Evolutionary conservation across 306 rosid species (phyloP).

Genomic region (Acmispon strigosus): DNA sequence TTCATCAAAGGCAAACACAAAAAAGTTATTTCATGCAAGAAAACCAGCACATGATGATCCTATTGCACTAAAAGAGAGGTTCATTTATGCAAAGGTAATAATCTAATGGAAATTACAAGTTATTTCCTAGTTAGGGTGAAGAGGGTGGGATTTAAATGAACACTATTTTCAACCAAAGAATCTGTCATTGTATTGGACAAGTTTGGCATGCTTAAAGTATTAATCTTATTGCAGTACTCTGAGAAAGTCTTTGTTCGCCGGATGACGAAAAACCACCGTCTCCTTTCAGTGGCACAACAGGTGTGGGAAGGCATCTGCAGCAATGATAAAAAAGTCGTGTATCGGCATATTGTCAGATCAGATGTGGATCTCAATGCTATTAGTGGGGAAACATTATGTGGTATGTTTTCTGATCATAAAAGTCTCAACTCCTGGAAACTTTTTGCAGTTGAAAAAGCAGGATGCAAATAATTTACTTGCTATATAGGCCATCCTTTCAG

Average conservation of each 20-base stretch:
- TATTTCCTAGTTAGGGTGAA: not conserved
- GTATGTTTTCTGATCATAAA: conserved; percentile 27
- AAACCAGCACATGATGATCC: conserved; percentile 55
- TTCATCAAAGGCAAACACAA: conserved; percentile 30
- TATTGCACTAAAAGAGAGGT: conserved; percentile 64
- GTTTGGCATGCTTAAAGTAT: conserved; percentile 1
- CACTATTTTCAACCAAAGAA: not conserved
- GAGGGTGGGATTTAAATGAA: not conserved
- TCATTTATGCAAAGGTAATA: conserved; percentile 68
- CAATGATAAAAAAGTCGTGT: conserved; percentile 71
- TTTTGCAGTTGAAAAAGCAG: conserved; percentile 1
- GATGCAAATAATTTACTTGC: not conserved
- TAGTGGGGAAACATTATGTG: conserved; percentile 22
- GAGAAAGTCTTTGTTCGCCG: conserved; percentile 57
- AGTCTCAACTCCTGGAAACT: not conserved
- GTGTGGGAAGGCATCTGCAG: conserved; percentile 47
- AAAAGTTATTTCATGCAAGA: conserved; percentile 31
- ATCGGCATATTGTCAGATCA: conserved; percentile 45
- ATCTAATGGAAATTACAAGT: not conserved
- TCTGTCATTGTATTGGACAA: not conserved
- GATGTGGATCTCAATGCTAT: conserved; percentile 42
- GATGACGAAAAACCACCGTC: conserved; percentile 13
- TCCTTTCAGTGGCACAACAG: conserved; percentile 34
- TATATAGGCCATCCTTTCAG: conserved; percentile 28
- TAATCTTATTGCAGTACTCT: conserved; percentile 45